Conservation (phyloP, 495 filamentous ascomycete species). For the Xylaria palmicola region DNA sequence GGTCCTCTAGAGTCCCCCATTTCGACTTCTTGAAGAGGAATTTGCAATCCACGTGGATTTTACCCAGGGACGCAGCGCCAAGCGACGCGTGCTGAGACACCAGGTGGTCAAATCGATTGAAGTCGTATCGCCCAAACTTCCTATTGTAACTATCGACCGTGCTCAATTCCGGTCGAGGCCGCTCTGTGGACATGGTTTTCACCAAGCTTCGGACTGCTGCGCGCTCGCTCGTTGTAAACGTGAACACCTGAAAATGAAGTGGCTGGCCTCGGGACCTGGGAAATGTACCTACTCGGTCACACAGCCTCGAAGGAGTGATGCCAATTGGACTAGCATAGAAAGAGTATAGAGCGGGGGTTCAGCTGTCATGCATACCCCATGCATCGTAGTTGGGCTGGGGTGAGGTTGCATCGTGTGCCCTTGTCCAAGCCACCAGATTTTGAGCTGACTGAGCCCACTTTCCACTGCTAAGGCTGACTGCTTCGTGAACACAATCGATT, state of each 20-base stretch:
- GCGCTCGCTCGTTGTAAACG: background rate
- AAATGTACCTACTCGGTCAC: no score
- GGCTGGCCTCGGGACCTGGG: no score
- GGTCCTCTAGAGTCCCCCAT: constrained; percentile 30
- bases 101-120: constrained; percentile 21
- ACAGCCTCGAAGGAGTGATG: no score
- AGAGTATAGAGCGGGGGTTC: constrained; percentile 5
- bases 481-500: background rate
- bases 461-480: background rate
- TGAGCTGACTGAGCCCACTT: background rate
- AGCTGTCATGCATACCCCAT: background rate
- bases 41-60: constrained; percentile 28
- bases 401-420: background rate
- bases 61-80: constrained; percentile 15
- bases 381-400: background rate
- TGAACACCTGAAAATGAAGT: background rate
- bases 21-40: constrained; percentile 34
- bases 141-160: constrained; percentile 16
- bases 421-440: background rate
- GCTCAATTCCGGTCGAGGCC: constrained; percentile 9
- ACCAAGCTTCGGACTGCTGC: background rate
- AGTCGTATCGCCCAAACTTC: constrained; percentile 22
- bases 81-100: constrained; percentile 15
- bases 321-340: no score
- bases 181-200: constrained; percentile 3